Evolutionary conservation across 441 rosid species (phyloP).

Genomic region (Aquilaria agallochum): DNA sequence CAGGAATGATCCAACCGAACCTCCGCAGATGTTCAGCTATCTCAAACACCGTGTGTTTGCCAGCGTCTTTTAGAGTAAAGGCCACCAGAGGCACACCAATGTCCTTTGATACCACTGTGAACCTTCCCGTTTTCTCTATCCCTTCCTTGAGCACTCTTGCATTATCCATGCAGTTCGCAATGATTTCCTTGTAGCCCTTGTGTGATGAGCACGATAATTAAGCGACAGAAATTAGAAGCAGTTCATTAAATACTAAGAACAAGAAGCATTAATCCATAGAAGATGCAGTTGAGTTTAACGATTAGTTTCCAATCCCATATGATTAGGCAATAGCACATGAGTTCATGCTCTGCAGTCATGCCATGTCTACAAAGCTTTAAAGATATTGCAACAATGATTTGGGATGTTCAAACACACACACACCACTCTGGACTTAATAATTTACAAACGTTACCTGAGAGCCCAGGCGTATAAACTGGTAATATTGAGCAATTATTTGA

Average conservation of each 20-base stretch:
- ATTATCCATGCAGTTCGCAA: constrained; percentile 52
- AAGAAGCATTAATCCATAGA: too few relatives aligned
- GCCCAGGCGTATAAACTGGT: constrained; percentile 76
- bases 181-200: constrained; percentile 66
- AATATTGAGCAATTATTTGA: constrained; percentile 81
- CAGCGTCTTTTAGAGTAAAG: constrained; percentile 53
- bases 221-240: too few relatives aligned
- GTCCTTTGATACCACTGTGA: constrained; percentile 61
- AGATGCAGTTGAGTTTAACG: too few relatives aligned
- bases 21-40: constrained; percentile 49
- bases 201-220: too few relatives aligned
- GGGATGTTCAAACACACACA: too few relatives aligned
- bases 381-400: too few relatives aligned
- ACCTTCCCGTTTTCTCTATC: constrained; percentile 46
- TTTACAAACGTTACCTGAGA: constrained; percentile 39
- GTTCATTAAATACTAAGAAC: too few relatives aligned
- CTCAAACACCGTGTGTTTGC: constrained; percentile 48
- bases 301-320: too few relatives aligned
- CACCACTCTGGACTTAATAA: too few relatives aligned
- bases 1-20: constrained; percentile 81
- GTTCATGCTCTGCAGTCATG: too few relatives aligned
- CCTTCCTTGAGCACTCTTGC: constrained; percentile 50
- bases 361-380: too few relatives aligned
- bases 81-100: constrained; percentile 73
- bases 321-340: too few relatives aligned